Percentiles rank a stretch among this genome's conserved stretches.
These are phyloP conservation scores for Strobilomyces confusus DNA, from an alignment of 768 basidiomycete genomes.

Conservation along the genomic window DNA sequence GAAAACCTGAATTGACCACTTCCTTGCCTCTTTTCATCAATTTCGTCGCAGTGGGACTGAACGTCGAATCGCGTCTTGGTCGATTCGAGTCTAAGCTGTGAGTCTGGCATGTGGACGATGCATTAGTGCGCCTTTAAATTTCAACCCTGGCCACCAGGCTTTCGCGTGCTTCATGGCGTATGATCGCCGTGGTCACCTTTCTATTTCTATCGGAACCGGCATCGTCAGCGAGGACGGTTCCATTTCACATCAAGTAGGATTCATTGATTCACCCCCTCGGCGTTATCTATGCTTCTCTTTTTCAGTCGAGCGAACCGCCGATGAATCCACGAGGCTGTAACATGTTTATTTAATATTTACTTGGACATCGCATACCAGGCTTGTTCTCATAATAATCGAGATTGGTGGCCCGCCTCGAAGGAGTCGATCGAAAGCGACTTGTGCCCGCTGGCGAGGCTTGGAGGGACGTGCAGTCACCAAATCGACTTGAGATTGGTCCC, in stretches of 20 bases:
- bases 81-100: conserved; percentile 19
- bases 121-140: conserved; percentile 9
- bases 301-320: conserved; percentile 19
- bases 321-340: conserved; percentile 29
- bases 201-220: conserved; percentile 33
- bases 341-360: conserved; percentile 32
- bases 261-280: conserved; percentile 31
- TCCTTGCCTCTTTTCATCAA: conserved; percentile 27
- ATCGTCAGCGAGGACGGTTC: conserved; percentile 21
- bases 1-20: conserved; percentile 16
- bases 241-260: conserved; percentile 19
- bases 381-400: conserved; percentile 28
- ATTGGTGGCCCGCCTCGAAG: conserved; percentile 11
- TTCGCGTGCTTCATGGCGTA: conserved; percentile 31
- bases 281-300: conserved; percentile 24
- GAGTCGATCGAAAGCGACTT: background rate
- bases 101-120: conserved; percentile 23
- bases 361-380: conserved; percentile 19
- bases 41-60: conserved; percentile 41
- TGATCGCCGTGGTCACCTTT: conserved; percentile 30
- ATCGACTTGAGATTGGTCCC: conserved; percentile 6
- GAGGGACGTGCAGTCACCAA: background rate
- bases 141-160: conserved; percentile 31
- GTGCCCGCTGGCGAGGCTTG: background rate
- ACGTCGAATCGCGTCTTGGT: conserved; percentile 20